phyloP scores from a whole-genome alignment of 257 asterid species.

The Ballota nigra region DNA sequence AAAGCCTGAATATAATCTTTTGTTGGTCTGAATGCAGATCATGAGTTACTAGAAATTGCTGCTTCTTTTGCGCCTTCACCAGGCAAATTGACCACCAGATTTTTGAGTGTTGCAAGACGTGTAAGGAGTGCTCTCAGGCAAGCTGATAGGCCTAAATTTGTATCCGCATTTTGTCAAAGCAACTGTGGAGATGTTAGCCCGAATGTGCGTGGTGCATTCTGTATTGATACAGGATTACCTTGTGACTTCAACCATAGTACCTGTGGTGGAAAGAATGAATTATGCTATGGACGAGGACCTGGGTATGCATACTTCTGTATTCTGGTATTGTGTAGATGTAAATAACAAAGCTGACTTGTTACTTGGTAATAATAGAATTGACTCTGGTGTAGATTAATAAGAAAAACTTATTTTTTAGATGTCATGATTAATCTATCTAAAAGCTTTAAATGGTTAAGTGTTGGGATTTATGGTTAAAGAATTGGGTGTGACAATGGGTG shows the following conservation, averaged over 20 bases:
- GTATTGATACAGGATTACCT: conserved; percentile 89
- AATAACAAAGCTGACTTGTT: background rate
- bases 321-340: background rate
- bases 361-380: conserved; percentile 2
- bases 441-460: background rate
- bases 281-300: conserved; percentile 98
- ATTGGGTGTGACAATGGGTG: background rate
- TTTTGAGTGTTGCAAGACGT: conserved; percentile 70
- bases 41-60: conserved; percentile 81
- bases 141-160: conserved; percentile 75
- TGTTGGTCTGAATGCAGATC: conserved; percentile 58
- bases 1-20: conserved; percentile 12
- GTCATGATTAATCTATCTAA: conserved; percentile 1
- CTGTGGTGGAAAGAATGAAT: conserved; percentile 93
- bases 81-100: conserved; percentile 67
- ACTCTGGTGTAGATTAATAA: background rate
- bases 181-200: conserved; percentile 99
- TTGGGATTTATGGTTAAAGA: background rate
- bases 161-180: conserved; percentile 93
- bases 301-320: conserved; percentile 52
- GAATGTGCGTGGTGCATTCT: conserved; percentile 96
- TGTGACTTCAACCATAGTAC: conserved; percentile 98
- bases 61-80: conserved; percentile 71
- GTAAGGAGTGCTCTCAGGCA: conserved; percentile 81
- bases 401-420: background rate